Evolutionary conservation across 2,329 filamentous ascomycete species (phyloP).

Genomic region (Escovopsis sp.): DNA sequence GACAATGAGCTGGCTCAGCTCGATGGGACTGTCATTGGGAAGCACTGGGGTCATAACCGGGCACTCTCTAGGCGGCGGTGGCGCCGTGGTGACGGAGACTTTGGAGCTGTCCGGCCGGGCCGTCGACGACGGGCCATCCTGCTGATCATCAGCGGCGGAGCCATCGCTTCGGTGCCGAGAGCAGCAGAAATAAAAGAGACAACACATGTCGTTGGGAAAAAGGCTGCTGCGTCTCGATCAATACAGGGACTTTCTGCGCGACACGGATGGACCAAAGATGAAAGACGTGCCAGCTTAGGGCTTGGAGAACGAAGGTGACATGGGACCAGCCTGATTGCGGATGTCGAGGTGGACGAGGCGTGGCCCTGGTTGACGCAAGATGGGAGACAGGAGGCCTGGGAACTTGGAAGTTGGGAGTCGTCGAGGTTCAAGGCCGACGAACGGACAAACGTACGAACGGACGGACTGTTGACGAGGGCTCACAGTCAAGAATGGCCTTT

Average conservation of each 20-base stretch:
- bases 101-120: neutral
- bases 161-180: slow-evolving; percentile 3
- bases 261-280: neutral
- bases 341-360: neutral
- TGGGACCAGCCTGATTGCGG: neutral
- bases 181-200: slow-evolving; percentile 4
- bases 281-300: neutral
- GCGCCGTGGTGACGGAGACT: slow-evolving; percentile 1
- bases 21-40: slow-evolving; percentile 9
- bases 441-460: no score
- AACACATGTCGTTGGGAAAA: slow-evolving; percentile 4
- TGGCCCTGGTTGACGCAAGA: neutral
- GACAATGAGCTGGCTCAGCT: slow-evolving; percentile 17
- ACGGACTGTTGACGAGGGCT: no score
- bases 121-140: neutral
- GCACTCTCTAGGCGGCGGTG: neutral
- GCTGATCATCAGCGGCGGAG: neutral
- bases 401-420: neutral
- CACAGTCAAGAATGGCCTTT: no score
- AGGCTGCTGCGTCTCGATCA: neutral
- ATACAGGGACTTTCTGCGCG: neutral
- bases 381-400: no score
- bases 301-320: neutral
- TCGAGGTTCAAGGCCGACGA: no score
- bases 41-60: neutral